A percentile compares a stretch with the other conserved stretches of the same genome.
phyloP scores from a whole-genome alignment of 352 stramenopile species.

The Achlya hypogyna region DNA sequence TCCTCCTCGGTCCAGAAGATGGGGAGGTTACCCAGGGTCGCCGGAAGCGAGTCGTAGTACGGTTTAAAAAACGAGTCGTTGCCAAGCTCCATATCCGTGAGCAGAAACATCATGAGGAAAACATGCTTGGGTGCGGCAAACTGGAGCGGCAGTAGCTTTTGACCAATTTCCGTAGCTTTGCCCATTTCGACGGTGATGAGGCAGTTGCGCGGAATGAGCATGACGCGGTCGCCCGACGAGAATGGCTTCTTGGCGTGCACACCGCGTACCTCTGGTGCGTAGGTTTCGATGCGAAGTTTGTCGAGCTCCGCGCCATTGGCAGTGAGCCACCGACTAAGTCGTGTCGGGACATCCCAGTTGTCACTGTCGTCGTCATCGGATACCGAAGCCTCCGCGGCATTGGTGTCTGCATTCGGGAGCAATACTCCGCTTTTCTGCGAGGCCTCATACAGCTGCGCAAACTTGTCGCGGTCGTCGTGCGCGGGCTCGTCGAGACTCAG shows the following conservation, averaged over 20 bases:
- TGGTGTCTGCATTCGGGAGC: too few relatives aligned
- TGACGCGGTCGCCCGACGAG: constrained; percentile 75
- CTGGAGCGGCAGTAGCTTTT: constrained; percentile 91
- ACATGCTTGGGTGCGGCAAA: constrained; percentile 99
- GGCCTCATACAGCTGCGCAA: not conserved
- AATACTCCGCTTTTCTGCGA: not conserved
- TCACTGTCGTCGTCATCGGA: not conserved
- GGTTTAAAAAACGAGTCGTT: constrained; percentile 82
- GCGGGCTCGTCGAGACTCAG: not conserved
- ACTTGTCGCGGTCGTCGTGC: not conserved
- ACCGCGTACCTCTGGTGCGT: constrained; percentile 87
- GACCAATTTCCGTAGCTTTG: constrained; percentile 93
- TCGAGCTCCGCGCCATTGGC: constrained; percentile 56
- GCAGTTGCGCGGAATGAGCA: constrained; percentile 91
- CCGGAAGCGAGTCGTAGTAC: constrained; percentile 97
- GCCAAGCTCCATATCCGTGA: constrained; percentile 89
- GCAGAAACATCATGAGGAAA: constrained; percentile 98
- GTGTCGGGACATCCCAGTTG: not conserved
- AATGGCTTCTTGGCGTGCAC: constrained; percentile 87
- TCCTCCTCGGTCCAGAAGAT: constrained; percentile 98
- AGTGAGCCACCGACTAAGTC: constrained; percentile 69
- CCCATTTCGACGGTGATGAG: constrained; percentile 99
- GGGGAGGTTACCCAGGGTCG: constrained; percentile 95
- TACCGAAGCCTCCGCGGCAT: not conserved
- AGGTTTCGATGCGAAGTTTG: constrained; percentile 77